phyloP scores from a whole-genome alignment of 306 rosid genomes.

The Fagus sylvatica region DNA sequence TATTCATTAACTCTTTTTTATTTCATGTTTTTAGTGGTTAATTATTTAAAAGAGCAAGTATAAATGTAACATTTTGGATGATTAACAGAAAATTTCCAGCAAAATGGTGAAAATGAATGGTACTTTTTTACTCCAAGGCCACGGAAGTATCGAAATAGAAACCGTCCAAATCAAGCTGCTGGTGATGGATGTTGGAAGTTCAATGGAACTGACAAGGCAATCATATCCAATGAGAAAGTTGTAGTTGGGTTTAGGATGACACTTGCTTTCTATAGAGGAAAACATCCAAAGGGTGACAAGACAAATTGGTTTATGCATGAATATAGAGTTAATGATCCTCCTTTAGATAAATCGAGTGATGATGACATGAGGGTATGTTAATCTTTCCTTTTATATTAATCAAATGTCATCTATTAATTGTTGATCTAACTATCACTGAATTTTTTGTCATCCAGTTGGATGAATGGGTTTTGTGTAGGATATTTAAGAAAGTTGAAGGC shows the following conservation, averaged over 20 bases:
- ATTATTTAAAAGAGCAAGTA: too few species aligned
- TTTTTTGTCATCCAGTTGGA: too few species aligned
- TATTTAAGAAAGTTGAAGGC: too few species aligned
- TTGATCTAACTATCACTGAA: too few species aligned
- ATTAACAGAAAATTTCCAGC: too few species aligned
- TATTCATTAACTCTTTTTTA: too few species aligned
- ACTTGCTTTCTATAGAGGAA: constrained; percentile 24
- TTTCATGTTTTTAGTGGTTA: too few species aligned
- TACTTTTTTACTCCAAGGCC: constrained; percentile 28
- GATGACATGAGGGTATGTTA: constrained; percentile 26
- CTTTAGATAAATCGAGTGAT: background rate
- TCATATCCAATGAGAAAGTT: too few species aligned
- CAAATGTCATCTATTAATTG: too few species aligned
- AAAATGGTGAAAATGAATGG: constrained; percentile 16
- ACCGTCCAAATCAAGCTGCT: constrained; percentile 11
- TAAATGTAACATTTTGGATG: too few species aligned
- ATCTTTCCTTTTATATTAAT: background rate
- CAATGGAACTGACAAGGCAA: constrained; percentile 13
- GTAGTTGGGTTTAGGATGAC: constrained; percentile 14
- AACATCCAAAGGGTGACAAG: constrained; percentile 27
- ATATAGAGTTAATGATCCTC: background rate
- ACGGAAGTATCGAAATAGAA: constrained; percentile 18
- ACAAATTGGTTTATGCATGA: constrained; percentile 35
- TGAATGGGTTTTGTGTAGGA: too few species aligned
- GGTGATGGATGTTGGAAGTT: constrained; percentile 29